Evolutionary conservation across 352 stramenopile genomes (phyloP).

Genomic region (Pythium chondricola): DNA sequence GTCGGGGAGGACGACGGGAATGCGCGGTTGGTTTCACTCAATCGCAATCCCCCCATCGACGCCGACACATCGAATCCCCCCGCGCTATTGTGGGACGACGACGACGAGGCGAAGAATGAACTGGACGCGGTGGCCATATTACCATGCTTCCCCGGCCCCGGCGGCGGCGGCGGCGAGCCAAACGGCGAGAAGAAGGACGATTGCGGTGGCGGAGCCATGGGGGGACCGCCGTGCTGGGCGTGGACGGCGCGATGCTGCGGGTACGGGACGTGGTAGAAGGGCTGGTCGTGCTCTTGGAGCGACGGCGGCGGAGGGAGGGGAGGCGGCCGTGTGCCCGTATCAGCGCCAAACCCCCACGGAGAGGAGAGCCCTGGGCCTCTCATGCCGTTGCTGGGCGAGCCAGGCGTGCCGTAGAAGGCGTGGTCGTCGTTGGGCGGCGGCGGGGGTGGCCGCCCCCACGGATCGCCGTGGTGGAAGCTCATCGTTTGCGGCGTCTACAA

Average conservation of each 20-base stretch:
- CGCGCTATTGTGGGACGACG: background rate
- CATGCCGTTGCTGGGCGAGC: background rate
- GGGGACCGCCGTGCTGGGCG: background rate
- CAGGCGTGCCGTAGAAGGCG: constrained; percentile 2
- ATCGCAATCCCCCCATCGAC: constrained; percentile 27
- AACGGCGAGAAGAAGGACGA: constrained; percentile 5
- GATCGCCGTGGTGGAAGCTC: constrained; percentile 19
- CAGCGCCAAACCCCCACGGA: constrained; percentile 12
- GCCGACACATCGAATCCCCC: constrained; percentile 37
- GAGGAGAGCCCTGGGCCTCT: constrained; percentile 5
- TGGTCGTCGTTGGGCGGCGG: constrained; percentile 12
- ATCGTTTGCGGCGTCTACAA: background rate
- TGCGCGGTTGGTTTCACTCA: constrained; percentile 22
- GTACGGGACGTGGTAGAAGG: constrained; percentile 7
- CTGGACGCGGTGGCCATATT: constrained; percentile 3
- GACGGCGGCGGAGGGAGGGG: constrained; percentile 11
- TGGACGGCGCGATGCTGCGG: background rate
- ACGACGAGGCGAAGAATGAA: constrained; percentile 8
- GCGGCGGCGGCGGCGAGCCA: background rate
- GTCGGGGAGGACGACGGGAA: constrained; percentile 3
- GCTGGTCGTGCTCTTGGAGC: constrained; percentile 1
- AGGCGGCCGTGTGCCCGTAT: background rate
- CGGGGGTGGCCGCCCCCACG: constrained; percentile 7
- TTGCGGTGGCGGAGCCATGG: background rate
- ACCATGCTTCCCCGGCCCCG: too few species aligned